A percentile compares a stretch with the other conserved stretches of the same genome.
Conservation (phyloP, 2,329 filamentous ascomycete species). For the Mollisia scopiformis region DNA sequence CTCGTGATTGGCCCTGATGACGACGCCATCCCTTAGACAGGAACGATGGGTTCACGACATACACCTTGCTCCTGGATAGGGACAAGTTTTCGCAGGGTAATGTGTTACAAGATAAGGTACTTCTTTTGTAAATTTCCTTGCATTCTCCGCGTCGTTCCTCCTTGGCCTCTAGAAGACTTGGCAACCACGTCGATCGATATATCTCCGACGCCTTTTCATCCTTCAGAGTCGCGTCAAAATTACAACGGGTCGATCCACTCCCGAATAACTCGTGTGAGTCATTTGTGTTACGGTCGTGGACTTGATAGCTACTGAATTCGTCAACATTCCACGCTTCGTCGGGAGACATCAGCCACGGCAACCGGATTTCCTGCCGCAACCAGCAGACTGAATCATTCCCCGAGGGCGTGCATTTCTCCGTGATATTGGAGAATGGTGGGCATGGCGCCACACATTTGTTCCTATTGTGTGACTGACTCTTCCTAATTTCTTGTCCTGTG, state of each 20-base stretch:
- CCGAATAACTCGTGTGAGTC: neutral
- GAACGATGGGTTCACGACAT: neutral
- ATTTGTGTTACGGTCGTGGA: neutral
- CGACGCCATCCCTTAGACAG: constrained; percentile 15
- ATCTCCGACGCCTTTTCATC: constrained; percentile 2
- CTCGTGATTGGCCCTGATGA: no score
- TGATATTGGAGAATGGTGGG: constrained; percentile 30
- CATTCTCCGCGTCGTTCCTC: constrained; percentile 9
- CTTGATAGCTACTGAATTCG: neutral
- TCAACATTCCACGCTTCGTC: neutral
- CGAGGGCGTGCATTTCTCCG: constrained; percentile 28
- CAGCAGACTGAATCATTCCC: constrained; percentile 18
- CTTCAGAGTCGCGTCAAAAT: neutral
- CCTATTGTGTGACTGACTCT: constrained; percentile 33
- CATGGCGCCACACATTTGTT: constrained; percentile 20
- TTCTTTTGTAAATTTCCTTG: constrained; percentile 1
- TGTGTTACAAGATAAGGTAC: constrained; percentile 19
- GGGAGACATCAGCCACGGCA: constrained; percentile 14
- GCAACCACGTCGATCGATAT: neutral
- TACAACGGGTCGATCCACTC: neutral
- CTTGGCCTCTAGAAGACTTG: neutral
- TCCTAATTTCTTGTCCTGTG: constrained; percentile 30
- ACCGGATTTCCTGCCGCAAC: constrained; percentile 25
- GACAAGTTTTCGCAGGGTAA: constrained; percentile 2
- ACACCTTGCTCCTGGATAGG: constrained; percentile 10